These are phyloP conservation scores for Fusarium vanettenii DNA, from an alignment of 2,329 filamentous ascomycete species.

Conservation along the genomic window DNA sequence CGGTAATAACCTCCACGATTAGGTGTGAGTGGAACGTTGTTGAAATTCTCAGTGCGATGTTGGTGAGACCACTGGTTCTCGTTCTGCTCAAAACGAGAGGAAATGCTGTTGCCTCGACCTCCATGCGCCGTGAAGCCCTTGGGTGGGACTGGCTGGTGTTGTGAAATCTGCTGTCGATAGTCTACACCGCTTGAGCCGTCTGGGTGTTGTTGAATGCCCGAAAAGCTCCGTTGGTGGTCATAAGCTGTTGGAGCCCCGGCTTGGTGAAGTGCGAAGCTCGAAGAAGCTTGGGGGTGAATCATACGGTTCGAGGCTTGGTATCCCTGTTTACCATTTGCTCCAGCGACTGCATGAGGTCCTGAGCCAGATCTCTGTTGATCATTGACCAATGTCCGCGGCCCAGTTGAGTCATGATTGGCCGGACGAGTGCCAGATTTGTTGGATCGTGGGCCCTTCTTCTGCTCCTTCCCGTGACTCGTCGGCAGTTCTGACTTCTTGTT, in stretches of 20 bases:
- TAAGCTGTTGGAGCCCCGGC: neutral
- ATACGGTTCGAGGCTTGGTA: neutral
- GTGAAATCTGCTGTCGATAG: slow-evolving; percentile 6
- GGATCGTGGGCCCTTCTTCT: slow-evolving; percentile 4
- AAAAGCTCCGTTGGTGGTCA: neutral
- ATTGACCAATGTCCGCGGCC: neutral
- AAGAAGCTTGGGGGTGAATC: neutral
- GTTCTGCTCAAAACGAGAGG: slow-evolving; percentile 16
- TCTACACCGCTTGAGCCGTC: slow-evolving; percentile 2
- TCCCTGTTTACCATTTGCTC: neutral
- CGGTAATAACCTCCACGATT: slow-evolving; percentile 27
- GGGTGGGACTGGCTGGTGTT: slow-evolving; percentile 4
- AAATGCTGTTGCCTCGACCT: slow-evolving; percentile 9
- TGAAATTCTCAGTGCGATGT: slow-evolving; percentile 16
- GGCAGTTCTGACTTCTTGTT: slow-evolving; percentile 1
- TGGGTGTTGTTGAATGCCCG: slow-evolving; percentile 1
- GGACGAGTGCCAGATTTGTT: slow-evolving; percentile 2
- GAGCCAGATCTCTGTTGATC: neutral
- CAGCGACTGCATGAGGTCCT: neutral
- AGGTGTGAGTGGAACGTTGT: neutral
- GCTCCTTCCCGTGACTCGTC: slow-evolving; percentile 5
- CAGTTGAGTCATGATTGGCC: neutral
- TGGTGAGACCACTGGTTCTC: slow-evolving; percentile 26
- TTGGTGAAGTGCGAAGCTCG: slow-evolving; percentile 11
- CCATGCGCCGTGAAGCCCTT: slow-evolving; percentile 5